These are phyloP conservation scores for Coleophoma crateriformis DNA, from an alignment of 2,329 filamentous ascomycete species.

Conservation along the genomic window DNA sequence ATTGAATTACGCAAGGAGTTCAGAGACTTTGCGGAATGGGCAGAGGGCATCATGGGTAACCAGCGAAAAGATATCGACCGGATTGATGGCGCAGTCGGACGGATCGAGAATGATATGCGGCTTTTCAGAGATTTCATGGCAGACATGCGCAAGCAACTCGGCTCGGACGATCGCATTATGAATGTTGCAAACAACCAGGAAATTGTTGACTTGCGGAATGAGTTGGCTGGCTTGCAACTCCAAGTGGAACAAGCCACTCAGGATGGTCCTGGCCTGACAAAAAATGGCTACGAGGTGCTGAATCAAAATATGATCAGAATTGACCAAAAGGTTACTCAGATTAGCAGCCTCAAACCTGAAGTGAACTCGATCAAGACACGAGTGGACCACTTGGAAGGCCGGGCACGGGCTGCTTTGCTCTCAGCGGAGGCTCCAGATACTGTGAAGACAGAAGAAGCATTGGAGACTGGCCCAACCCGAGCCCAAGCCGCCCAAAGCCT, in stretches of 20 bases:
- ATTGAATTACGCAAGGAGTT: slow-evolving; percentile 1
- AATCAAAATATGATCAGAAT: slow-evolving; percentile 13
- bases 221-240: slow-evolving; percentile 5
- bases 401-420: not conserved
- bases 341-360: slow-evolving; percentile 19
- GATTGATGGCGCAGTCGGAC: slow-evolving; percentile 16
- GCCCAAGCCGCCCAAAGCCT: not conserved
- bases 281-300: slow-evolving; percentile 13
- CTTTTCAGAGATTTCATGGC: slow-evolving; percentile 23
- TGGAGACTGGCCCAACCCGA: not conserved
- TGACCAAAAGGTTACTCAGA: slow-evolving; percentile 16
- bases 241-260: slow-evolving; percentile 2
- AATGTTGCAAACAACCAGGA: slow-evolving; percentile 4
- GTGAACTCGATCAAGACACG: slow-evolving; percentile 14
- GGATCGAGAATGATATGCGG: slow-evolving; percentile 22
- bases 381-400: slow-evolving; percentile 9
- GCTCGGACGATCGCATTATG: slow-evolving; percentile 1
- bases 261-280: not conserved
- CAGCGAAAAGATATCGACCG: slow-evolving; percentile 26
- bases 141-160: slow-evolving; percentile 19
- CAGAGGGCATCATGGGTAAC: slow-evolving; percentile 14
- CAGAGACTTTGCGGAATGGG: slow-evolving; percentile 18
- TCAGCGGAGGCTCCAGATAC: not conserved
- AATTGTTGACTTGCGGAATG: slow-evolving; percentile 4
- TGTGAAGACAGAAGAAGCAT: not conserved